Evolutionary conservation across 371 early-diverging fungal species (phyloP).

Genomic region (Circinella minor): DNA sequence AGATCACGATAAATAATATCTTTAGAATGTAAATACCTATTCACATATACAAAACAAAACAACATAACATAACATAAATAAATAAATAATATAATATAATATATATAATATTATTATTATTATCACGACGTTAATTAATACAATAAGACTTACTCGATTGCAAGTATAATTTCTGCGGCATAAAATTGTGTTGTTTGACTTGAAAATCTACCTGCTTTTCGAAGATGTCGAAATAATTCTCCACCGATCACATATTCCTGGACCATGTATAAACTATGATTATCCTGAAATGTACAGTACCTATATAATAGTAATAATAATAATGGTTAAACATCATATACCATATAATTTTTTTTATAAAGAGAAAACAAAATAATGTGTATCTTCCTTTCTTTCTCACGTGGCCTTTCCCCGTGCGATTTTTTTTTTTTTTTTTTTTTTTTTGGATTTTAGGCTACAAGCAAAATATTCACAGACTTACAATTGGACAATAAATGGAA

Average conservation of each 20-base stretch:
- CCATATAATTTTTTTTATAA: not conserved
- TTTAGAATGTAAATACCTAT: constrained; percentile 82
- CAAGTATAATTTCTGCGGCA: constrained; percentile 78
- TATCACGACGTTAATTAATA: no score
- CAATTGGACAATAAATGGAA: constrained; percentile 96
- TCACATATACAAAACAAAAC: not conserved
- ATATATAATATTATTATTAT: not conserved
- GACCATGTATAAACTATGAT: constrained; percentile 89
- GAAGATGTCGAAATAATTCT: constrained; percentile 95
- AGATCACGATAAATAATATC: constrained; percentile 96
- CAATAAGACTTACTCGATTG: constrained; percentile 60
- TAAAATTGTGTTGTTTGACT: constrained; percentile 89
- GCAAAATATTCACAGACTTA: constrained; percentile 48
- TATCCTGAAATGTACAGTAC: constrained; percentile 91
- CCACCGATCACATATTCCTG: constrained; percentile 98
- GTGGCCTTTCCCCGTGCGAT: no score
- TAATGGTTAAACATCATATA: no score
- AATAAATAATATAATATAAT: not conserved
- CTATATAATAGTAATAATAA: constrained; percentile 27
- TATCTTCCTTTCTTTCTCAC: no score
- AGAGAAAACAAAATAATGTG: not conserved
- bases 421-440: not conserved
- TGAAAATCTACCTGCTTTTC: constrained; percentile 87
- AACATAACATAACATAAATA: not conserved
- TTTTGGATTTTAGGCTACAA: not conserved